These are phyloP conservation scores for Tripterygium wilfordii DNA, from an alignment of 177 flowering plant genomes.

Conservation along the genomic window DNA sequence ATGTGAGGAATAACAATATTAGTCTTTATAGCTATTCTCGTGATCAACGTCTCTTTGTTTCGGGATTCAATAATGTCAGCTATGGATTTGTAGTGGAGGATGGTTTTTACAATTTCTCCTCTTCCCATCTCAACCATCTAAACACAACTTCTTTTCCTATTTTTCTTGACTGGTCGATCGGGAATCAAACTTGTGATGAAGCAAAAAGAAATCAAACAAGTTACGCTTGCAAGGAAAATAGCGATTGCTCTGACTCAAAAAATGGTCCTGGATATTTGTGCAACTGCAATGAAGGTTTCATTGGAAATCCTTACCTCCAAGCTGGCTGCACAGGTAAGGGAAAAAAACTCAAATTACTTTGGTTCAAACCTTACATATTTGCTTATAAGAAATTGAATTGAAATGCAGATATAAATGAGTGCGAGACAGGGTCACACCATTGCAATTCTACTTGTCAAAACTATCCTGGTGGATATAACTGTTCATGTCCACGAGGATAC, in stretches of 20 bases:
- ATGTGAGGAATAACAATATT: background rate
- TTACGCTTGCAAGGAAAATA: too few relatives aligned
- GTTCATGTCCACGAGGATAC: background rate
- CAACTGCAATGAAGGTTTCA: too few relatives aligned
- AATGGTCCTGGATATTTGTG: constrained; percentile 15
- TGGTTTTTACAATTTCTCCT: constrained; percentile 5
- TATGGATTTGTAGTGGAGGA: constrained; percentile 14
- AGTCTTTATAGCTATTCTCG: background rate
- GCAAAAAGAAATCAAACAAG: constrained; percentile 3
- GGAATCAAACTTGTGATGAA: too few relatives aligned
- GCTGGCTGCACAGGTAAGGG: constrained; percentile 20
- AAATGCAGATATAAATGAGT: constrained; percentile 8
- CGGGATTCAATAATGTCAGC: constrained; percentile 13
- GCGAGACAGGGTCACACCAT: too few relatives aligned
- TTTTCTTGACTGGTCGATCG: constrained; percentile 14
- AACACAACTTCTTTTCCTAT: background rate
- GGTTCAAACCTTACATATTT: background rate
- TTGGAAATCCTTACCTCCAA: constrained; percentile 16
- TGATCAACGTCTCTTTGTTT: background rate
- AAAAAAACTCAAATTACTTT: background rate
- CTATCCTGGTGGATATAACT: too few relatives aligned
- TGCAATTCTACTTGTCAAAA: background rate
- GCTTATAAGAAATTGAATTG: background rate
- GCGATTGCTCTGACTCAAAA: constrained; percentile 2
- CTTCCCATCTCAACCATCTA: background rate